phyloP scores from a whole-genome alignment of 345 rosid species.

The Ceriops zippeliana region DNA sequence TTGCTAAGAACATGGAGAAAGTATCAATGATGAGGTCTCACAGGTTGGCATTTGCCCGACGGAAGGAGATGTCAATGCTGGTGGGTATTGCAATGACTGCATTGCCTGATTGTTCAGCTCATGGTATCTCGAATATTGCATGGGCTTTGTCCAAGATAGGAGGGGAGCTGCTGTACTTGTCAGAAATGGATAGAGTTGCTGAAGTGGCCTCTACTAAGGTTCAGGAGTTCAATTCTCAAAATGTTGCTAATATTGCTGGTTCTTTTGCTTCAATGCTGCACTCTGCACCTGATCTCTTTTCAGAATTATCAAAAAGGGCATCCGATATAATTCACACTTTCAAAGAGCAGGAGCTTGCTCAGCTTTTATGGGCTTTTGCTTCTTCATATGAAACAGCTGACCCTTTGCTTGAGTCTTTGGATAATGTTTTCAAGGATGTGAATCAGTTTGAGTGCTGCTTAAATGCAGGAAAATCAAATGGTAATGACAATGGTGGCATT shows the following conservation, averaged over 20 bases:
- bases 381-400: conserved; percentile 72
- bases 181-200: conserved; percentile 96
- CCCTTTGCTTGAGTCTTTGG: conserved; percentile 61
- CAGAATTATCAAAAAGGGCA: conserved; percentile 64
- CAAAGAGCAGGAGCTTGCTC: conserved; percentile 83
- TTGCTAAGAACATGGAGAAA: conserved; percentile 95
- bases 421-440: conserved; percentile 44
- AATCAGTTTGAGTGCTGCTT: conserved; percentile 50
- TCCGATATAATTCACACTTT: conserved; percentile 44
- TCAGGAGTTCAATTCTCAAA: conserved; percentile 75
- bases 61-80: conserved; percentile 91
- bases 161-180: conserved; percentile 76
- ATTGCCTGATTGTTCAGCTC: conserved; percentile 85
- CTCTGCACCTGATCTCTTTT: conserved; percentile 69
- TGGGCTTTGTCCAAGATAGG: conserved; percentile 95
- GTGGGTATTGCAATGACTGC: conserved; percentile 78
- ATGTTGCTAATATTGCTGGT: conserved; percentile 88
- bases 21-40: conserved; percentile 65
- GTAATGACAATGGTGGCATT: conserved; percentile 11
- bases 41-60: conserved; percentile 71
- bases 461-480: conserved; percentile 19
- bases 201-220: conserved; percentile 77
- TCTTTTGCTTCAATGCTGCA: conserved; percentile 90
- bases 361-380: conserved; percentile 89
- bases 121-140: conserved; percentile 84